Evolutionary conservation across 352 stramenopile species (phyloP).

Genomic region (Phytophthora meadii): DNA sequence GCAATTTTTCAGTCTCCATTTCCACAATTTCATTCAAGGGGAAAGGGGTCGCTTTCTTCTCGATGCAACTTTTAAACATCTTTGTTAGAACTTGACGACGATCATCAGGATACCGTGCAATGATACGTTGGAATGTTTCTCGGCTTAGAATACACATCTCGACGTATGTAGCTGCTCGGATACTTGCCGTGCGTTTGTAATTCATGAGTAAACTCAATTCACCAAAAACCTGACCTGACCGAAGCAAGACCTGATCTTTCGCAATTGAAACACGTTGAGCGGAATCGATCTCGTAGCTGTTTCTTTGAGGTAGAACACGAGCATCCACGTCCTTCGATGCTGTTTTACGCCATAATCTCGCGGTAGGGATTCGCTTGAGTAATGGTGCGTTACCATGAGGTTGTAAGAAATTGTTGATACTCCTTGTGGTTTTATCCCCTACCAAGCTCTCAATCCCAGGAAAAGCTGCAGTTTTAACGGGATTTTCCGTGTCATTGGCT

Average conservation of each 20-base stretch:
- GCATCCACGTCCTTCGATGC: too few relatives aligned
- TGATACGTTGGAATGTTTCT: conserved; percentile 11
- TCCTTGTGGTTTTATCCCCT: too few relatives aligned
- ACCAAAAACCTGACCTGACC: conserved; percentile 33
- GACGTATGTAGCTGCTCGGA: conserved; percentile 30
- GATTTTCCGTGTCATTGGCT: conserved; percentile 7
- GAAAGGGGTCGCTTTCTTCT: conserved; percentile 18
- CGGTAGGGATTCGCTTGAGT: too few relatives aligned
- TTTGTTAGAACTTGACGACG: conserved; percentile 11
- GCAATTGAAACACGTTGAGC: not conserved
- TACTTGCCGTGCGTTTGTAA: conserved; percentile 27
- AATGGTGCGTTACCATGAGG: too few relatives aligned
- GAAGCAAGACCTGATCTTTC: not conserved
- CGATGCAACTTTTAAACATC: conserved; percentile 23
- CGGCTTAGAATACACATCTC: conserved; percentile 26
- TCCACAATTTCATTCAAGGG: conserved; percentile 18
- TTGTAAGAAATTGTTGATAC: too few relatives aligned
- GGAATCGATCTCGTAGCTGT: not conserved
- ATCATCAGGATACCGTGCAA: conserved; percentile 18
- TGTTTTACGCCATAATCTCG: too few relatives aligned
- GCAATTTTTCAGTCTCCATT: not conserved
- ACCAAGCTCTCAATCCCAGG: too few relatives aligned
- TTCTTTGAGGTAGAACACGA: too few relatives aligned
- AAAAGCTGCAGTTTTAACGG: conserved; percentile 3
- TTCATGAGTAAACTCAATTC: conserved; percentile 49